Percentiles rank a stretch among this genome's conserved stretches.
phyloP scores from a whole-genome alignment of 2,329 filamentous ascomycete species.

The Aspergillus ustus region DNA sequence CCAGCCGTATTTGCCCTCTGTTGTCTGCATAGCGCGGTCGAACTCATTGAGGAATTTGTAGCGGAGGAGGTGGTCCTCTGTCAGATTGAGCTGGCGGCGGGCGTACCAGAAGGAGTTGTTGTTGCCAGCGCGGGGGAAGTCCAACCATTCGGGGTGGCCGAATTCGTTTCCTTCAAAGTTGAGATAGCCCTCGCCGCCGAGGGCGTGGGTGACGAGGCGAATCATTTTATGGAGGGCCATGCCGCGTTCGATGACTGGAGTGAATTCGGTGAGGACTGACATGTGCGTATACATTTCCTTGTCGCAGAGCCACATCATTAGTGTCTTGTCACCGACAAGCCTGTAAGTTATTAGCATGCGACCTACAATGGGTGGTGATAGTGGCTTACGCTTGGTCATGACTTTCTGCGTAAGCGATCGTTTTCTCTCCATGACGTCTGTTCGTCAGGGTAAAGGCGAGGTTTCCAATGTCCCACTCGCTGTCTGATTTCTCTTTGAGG shows the following conservation, averaged over 20 bases:
- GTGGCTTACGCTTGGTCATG: slow-evolving; percentile 90
- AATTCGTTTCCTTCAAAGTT: slow-evolving; percentile 99
- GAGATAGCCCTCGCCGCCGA: slow-evolving; percentile 95
- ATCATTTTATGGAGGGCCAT: slow-evolving; percentile 98
- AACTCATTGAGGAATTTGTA: slow-evolving; percentile 94
- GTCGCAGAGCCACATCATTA: slow-evolving; percentile 98
- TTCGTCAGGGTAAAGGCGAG: slow-evolving; percentile 90
- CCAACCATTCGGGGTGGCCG: slow-evolving; percentile 97
- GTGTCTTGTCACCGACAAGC: slow-evolving; percentile 91
- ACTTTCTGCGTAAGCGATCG: slow-evolving; percentile 95
- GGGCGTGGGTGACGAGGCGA: slow-evolving; percentile 83
- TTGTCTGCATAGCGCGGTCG: slow-evolving; percentile 86
- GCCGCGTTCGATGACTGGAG: slow-evolving; percentile 84
- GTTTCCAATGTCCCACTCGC: slow-evolving; percentile 86
- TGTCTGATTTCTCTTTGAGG: slow-evolving; percentile 87
- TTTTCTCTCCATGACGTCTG: slow-evolving; percentile 93
- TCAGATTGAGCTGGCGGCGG: slow-evolving; percentile 88
- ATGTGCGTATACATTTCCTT: slow-evolving; percentile 98
- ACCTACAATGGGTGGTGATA: background rate
- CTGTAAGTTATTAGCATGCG: slow-evolving; percentile 50
- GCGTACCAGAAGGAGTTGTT: slow-evolving; percentile 94
- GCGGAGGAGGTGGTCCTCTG: slow-evolving; percentile 81
- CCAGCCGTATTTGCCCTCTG: slow-evolving; percentile 91
- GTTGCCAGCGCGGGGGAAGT: slow-evolving; percentile 94
- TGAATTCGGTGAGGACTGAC: slow-evolving; percentile 83